Percentiles rank a stretch among this genome's conserved stretches.
Conservation (phyloP, 176 grass and related monocot species). For the Carex littledalei region DNA sequence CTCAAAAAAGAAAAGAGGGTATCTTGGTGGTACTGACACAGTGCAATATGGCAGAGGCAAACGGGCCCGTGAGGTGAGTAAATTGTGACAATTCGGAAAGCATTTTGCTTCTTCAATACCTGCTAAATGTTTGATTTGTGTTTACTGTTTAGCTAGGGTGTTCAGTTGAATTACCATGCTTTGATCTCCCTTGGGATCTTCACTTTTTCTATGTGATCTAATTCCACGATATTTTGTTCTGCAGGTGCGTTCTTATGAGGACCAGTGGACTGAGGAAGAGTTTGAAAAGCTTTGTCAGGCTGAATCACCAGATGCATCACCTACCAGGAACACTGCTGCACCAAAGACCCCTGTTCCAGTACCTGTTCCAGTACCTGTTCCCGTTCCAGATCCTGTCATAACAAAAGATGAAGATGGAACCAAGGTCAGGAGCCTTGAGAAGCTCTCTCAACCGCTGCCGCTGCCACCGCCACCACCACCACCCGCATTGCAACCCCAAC, state of each 20-base stretch:
- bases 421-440: slow-evolving; percentile 42
- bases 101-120: not conserved
- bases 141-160: not conserved
- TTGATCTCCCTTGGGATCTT: not conserved
- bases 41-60: slow-evolving; percentile 96
- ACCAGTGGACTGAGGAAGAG: slow-evolving; percentile 99
- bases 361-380: slow-evolving; percentile 11
- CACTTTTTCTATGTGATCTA: slow-evolving; percentile 2
- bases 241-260: slow-evolving; percentile 95
- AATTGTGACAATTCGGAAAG: not conserved
- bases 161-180: not conserved
- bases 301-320: slow-evolving; percentile 56
- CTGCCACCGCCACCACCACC: not conserved
- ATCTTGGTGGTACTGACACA: slow-evolving; percentile 70
- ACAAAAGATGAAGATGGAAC: slow-evolving; percentile 43
- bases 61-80: slow-evolving; percentile 88
- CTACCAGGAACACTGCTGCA: not conserved
- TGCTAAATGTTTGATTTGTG: slow-evolving; percentile 1
- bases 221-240: slow-evolving; percentile 5
- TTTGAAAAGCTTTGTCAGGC: slow-evolving; percentile 99
- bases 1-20: slow-evolving; percentile 62
- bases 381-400: slow-evolving; percentile 20
- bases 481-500: not conserved
- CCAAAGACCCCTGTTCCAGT: not conserved
- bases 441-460: slow-evolving; percentile 27